Base-by-base conservation (phyloP, 2,329 filamentous ascomycete species). In the Hypoxylon sp. region DNA sequence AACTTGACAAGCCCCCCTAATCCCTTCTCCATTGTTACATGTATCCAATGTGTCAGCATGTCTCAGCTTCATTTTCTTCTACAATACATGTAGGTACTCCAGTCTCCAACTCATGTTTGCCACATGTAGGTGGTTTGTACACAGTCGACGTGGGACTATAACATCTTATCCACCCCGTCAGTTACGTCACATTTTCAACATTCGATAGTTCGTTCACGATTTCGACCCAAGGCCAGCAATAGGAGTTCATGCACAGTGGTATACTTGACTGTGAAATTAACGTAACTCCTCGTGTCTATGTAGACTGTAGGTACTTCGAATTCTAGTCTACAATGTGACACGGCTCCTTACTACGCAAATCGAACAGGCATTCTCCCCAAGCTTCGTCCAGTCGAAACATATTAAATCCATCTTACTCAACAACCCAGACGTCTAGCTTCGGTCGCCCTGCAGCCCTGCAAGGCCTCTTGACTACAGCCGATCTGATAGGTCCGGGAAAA, bases 401-500 rank as follows among this genome's bases (percentile, higher is more conserved):
- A 56, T 60, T 52, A 24, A 65, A 60, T 42, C 19, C 48, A 48
- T 59, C 52, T 67, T 56, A 53, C 59, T 61, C 59, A 47, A 60
- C 35, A 46, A 39, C 11, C n/a, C 39, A 10, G 35, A 31, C 27
- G 50, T 53, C 29, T 47, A 59, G 42, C 46, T 60, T 60, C 37
- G 29, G 27, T 44, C 11, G 21, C 29, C 39, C 51, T 64, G 37
- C 64, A 67, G 64, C 64, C 67, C 60, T 67, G 67, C 64, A 50
- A 53, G 46, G 39, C 60, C 57, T 47, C 46, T 31, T 27, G 32
- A 42, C 55, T 37, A 42, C 35, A 51, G 32, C n/a, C 15, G 24
- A 27, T 55, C 50, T 67, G 50, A 62, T 67, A 70, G 67, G 64
- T 35, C 64, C 63, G 57, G 67, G 37, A 65, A 65, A 70, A 65